Base-by-base conservation (phyloP, 2,329 filamentous ascomycete species). In the Dothiorella sarmentorum region DNA sequence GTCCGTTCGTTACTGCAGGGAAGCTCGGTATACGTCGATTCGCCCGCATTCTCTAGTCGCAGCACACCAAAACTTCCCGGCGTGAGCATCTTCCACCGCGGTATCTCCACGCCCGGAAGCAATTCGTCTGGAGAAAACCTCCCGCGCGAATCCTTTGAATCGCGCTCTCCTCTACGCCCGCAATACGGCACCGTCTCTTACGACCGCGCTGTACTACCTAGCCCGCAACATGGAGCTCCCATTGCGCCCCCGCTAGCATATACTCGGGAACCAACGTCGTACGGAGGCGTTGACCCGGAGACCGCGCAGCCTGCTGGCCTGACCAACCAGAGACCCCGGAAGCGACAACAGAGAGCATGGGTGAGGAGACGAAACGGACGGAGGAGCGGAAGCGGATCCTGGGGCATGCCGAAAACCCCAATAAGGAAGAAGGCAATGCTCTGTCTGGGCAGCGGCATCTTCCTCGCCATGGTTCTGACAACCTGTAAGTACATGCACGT, bases 401-500 rank as follows among this genome's bases (percentile, higher is more conserved):
- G 42, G 35, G 55, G 55, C 24, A 17, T 31, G 7, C 24, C 31
- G 1, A 38, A 20, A 6, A 40, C 58, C 7, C 49, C 29, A 3
- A 20, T 22, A 18, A 56, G 33, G 43, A 56, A 31, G 29, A 60
- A 60, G 42, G 56, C 38, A 24, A 40, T 51, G 35, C 38, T 59
- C 4, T 86, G 83, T 67, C 78, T 88, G 22, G 80, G 89, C 6
- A 88, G 88, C 5, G 88, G 86, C 1, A 61, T 82, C 5, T 83
- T 90, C 58, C 71, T 90, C 9, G 69, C 81, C 4, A 68, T 81
- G 56, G 44, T 58, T n/a, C 15, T 51, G 20, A 60, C 49, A 40
- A 27, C 33, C 20, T 55, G 44, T 43, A 27, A 35, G 43, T 42
- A 17, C 20, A 9, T 10, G 31, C 31, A 35, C 18, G 11, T 3